Percentiles rank a stretch among this genome's conserved stretches.
These are phyloP conservation scores for Aspergillus panamensis DNA, from an alignment of 495 filamentous ascomycete genomes.

Conservation along the genomic window DNA sequence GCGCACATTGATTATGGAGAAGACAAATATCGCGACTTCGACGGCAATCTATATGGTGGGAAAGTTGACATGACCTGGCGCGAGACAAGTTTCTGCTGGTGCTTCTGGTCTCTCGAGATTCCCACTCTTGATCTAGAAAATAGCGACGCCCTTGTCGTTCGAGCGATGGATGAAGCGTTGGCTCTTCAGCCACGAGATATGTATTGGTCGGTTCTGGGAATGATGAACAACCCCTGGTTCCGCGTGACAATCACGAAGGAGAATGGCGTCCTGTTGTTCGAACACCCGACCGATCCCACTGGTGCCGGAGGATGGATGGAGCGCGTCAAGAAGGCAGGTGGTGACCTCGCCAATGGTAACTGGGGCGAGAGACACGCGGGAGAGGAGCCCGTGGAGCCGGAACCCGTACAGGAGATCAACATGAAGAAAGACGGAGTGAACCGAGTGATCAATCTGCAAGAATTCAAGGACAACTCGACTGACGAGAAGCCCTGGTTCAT, in stretches of 20 bases:
- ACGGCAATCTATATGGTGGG: conserved; percentile 70
- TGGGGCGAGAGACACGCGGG: conserved; percentile 77
- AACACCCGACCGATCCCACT: conserved; percentile 86
- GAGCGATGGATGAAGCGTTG: conserved; percentile 92
- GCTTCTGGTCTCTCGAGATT: conserved; percentile 83
- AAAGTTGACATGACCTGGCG: conserved; percentile 77
- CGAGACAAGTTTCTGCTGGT: conserved; percentile 88
- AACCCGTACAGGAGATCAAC: conserved; percentile 61
- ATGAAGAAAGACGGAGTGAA: conserved; percentile 74
- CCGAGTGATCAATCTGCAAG: conserved; percentile 62
- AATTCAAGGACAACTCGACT: conserved; percentile 66
- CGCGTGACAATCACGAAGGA: conserved; percentile 76
- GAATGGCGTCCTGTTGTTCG: conserved; percentile 65
- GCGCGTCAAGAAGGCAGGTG: conserved; percentile 81
- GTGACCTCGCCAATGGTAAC: conserved; percentile 74
- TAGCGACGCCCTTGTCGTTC: conserved; percentile 72
- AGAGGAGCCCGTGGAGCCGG: conserved; percentile 46
- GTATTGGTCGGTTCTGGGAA: conserved; percentile 95
- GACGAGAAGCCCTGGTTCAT: conserved; percentile 83
- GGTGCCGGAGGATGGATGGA: conserved; percentile 95
- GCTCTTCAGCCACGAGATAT: conserved; percentile 86
- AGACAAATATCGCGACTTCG: conserved; percentile 73
- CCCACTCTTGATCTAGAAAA: conserved; percentile 56
- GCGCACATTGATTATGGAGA: conserved; percentile 81
- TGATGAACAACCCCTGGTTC: conserved; percentile 99